phyloP scores from a whole-genome alignment of 78 protist species.

The Cavenderia fasciculata region DNA sequence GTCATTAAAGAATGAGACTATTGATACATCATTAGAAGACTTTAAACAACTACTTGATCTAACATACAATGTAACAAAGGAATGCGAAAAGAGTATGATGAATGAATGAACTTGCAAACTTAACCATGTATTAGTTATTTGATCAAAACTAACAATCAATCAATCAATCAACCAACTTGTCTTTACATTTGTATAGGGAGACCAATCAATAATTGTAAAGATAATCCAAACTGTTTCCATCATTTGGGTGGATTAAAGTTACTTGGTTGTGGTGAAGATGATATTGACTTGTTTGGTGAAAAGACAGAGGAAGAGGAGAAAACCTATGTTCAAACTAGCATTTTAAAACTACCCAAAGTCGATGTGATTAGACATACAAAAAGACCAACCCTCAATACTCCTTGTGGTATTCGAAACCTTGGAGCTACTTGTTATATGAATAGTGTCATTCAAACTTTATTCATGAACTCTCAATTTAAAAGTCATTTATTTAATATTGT shows the following conservation, averaged over 20 bases:
- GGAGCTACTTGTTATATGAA: conserved; percentile 94
- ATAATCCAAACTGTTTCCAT: conserved; percentile 54
- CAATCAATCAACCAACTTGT: not conserved
- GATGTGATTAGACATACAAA: not conserved
- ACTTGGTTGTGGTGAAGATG: not conserved
- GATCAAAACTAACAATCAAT: not conserved
- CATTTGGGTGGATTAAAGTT: conserved; percentile 21
- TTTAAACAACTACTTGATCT: not conserved
- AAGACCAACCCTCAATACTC: not conserved
- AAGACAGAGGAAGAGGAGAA: not conserved
- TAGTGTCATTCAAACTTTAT: conserved; percentile 83
- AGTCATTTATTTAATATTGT: not conserved
- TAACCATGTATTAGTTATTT: not conserved
- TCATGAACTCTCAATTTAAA: conserved; percentile 51
- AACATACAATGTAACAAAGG: not conserved
- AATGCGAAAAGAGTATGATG: conserved; percentile 13
- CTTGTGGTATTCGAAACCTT: conserved; percentile 82
- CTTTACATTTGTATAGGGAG: conserved; percentile 2
- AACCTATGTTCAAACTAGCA: not conserved
- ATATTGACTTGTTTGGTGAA: not conserved
- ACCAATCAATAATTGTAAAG: conserved; percentile 22
- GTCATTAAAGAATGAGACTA: too few relatives aligned
- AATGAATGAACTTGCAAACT: too few relatives aligned
- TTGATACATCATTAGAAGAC: too few relatives aligned
- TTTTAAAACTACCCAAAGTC: not conserved